phyloP scores from a whole-genome alignment of 106 monocot genomes.

The Acorus calamus region DNA sequence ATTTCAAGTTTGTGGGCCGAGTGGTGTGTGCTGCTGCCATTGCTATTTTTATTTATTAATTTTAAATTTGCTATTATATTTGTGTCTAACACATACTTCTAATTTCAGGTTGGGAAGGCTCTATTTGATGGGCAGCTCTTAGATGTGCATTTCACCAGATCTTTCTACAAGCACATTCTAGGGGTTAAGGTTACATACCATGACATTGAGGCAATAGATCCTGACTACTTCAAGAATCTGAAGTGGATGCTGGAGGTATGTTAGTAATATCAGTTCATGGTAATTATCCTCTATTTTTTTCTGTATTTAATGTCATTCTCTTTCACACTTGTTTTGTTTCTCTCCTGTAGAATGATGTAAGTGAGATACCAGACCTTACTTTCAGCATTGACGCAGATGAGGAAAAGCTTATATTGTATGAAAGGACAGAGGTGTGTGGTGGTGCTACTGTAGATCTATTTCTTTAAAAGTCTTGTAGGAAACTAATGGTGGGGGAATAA shows the following conservation, averaged over 20 bases:
- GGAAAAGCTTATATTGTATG: constrained; percentile 91
- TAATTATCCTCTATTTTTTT: no score
- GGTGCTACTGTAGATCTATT: no score
- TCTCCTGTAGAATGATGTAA: constrained; percentile 74
- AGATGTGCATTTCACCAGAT: constrained; percentile 97
- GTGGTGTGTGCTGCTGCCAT: constrained; percentile 48
- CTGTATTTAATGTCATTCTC: no score
- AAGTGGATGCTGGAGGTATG: constrained; percentile 99
- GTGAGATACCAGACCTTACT: constrained; percentile 82
- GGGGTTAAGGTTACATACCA: constrained; percentile 94
- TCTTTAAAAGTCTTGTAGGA: no score
- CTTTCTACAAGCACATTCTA: constrained; percentile 98
- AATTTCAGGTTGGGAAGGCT: constrained; percentile 81
- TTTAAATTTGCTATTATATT: background rate
- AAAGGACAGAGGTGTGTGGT: constrained; percentile 60
- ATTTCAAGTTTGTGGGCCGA: constrained; percentile 97
- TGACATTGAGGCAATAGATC: constrained; percentile 97
- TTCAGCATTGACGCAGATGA: constrained; percentile 99
- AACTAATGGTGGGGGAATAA: no score
- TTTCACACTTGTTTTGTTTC: background rate
- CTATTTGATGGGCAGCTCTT: constrained; percentile 93
- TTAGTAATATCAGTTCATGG: background rate
- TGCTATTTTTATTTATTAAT: background rate
- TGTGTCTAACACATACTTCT: background rate
- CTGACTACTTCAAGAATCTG: constrained; percentile 86